Evolutionary conservation across 2,329 filamentous ascomycete genomes (phyloP).

Genomic region (Monosporascus sp.): DNA sequence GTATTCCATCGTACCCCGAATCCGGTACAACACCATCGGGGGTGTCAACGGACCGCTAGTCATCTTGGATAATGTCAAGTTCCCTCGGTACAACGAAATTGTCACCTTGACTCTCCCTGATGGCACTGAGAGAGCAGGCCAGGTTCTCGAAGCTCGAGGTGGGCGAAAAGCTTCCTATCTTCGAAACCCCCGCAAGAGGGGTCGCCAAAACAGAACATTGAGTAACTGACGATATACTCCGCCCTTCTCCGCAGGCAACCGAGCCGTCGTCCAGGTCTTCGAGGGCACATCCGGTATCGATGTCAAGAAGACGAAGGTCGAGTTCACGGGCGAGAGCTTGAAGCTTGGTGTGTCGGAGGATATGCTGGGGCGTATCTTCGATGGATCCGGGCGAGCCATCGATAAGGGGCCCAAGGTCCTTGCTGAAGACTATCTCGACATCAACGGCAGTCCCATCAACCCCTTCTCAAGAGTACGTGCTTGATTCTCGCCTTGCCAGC

Average conservation of each 20-base stretch:
- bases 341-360: constrained; percentile 99
- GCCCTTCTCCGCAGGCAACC: constrained; percentile 58
- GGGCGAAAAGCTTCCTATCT: constrained; percentile 19
- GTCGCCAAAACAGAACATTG: not conserved
- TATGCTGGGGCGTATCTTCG: constrained; percentile 98
- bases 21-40: constrained; percentile 97
- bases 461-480: constrained; percentile 82
- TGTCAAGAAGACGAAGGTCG: constrained; percentile 99
- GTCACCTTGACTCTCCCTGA: constrained; percentile 93
- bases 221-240: constrained; percentile 16
- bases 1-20: constrained; percentile 54
- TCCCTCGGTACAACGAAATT: constrained; percentile 95
- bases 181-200: not conserved
- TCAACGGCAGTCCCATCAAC: constrained; percentile 98
- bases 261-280: constrained; percentile 96
- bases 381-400: constrained; percentile 95
- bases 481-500: not conserved
- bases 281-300: constrained; percentile 96
- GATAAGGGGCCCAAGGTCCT: constrained; percentile 98
- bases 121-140: constrained; percentile 87
- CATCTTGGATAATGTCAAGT: constrained; percentile 98
- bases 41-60: constrained; percentile 98
- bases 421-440: constrained; percentile 96
- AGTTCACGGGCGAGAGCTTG: constrained; percentile 94
- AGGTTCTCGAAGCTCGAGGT: constrained; percentile 98